Conservation (phyloP, 2,329 filamentous ascomycete species). For the Calycina herbarum region DNA sequence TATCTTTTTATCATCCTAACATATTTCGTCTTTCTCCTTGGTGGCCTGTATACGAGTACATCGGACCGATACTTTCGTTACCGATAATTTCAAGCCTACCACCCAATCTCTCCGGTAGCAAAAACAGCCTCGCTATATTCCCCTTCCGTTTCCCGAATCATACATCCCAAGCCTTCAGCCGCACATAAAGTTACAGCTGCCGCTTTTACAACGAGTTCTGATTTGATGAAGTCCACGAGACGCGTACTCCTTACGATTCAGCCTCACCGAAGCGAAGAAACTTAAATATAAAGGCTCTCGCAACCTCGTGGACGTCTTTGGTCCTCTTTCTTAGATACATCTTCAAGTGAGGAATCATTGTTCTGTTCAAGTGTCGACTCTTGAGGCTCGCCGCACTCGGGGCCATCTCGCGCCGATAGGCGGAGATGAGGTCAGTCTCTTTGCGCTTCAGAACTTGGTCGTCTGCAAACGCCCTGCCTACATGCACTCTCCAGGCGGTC, state of each 20-base stretch:
- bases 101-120: too few relatives aligned
- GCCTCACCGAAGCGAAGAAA: background rate
- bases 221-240: background rate
- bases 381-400: background rate
- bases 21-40: background rate
- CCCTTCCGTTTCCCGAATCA: too few relatives aligned
- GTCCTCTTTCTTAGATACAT: background rate
- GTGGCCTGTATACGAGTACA: too few relatives aligned
- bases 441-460: background rate
- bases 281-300: background rate
- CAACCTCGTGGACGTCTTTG: background rate
- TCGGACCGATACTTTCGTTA: too few relatives aligned
- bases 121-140: too few relatives aligned
- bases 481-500: background rate
- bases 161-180: background rate
- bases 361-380: background rate
- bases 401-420: background rate
- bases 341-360: background rate
- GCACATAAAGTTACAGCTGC: background rate
- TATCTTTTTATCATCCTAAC: too few relatives aligned
- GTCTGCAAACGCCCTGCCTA: background rate
- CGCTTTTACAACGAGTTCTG: background rate
- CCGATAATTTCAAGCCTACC: too few relatives aligned
- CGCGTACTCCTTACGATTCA: background rate
- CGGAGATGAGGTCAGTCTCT: background rate